A percentile compares a stretch with the other conserved stretches of the same genome.
These are phyloP conservation scores for Lodderomyces metapsilosis DNA, from an alignment of 1,139 yeast species.

Conservation along the genomic window DNA sequence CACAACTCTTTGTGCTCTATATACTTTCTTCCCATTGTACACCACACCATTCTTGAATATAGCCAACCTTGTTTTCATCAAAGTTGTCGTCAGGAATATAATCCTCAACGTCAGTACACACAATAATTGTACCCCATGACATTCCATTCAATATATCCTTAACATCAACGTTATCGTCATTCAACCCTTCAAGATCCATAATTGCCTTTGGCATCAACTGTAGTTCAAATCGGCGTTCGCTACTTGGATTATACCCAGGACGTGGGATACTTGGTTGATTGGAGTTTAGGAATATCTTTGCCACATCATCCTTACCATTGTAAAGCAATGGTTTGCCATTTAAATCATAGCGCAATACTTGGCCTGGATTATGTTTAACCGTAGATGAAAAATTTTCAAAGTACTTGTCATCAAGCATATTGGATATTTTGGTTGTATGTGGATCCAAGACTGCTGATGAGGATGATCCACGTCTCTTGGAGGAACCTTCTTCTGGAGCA, in stretches of 20 bases:
- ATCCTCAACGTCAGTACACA: slow-evolving; percentile 79
- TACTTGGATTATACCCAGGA: slow-evolving; percentile 62
- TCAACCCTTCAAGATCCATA: slow-evolving; percentile 63
- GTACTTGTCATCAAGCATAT: slow-evolving; percentile 66
- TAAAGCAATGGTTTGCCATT: slow-evolving; percentile 75
- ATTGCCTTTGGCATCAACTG: slow-evolving; percentile 95
- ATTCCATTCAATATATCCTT: slow-evolving; percentile 66
- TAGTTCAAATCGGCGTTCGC: slow-evolving; percentile 68
- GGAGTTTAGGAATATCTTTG: slow-evolving; percentile 35
- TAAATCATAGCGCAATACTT: slow-evolving; percentile 78
- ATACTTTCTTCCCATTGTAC: slow-evolving; percentile 89
- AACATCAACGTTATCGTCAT: slow-evolving; percentile 26
- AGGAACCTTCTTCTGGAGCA: slow-evolving; percentile 15
- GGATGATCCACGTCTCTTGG: slow-evolving; percentile 14
- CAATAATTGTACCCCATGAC: slow-evolving; percentile 96
- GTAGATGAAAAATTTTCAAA: slow-evolving; percentile 77
- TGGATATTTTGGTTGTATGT: slow-evolving; percentile 43
- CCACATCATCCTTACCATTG: slow-evolving; percentile 58
- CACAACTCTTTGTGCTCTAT: slow-evolving; percentile 11
- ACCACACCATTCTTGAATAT: slow-evolving; percentile 87
- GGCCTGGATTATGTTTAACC: slow-evolving; percentile 79
- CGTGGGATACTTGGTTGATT: slow-evolving; percentile 38
- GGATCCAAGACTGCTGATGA: slow-evolving; percentile 27
- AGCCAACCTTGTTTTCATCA: slow-evolving; percentile 67
- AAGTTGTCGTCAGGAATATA: slow-evolving; percentile 55